Base-by-base conservation (phyloP, 192 early-diverging fungal species). In the Pilobolus umbonatus region DNA sequence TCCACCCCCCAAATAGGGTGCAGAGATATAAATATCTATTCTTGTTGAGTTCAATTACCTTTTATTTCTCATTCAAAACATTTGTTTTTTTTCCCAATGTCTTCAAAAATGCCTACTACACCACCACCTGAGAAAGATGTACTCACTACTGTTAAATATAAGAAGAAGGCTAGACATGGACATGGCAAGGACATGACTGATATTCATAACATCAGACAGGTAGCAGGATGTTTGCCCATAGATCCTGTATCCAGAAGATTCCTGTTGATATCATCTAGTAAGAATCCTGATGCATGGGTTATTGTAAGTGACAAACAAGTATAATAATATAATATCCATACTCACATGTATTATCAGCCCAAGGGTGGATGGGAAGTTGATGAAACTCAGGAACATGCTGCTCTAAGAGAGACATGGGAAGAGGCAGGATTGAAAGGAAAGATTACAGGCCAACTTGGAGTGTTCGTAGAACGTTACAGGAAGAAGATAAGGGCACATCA, bases 281-380 rank as follows among this genome's bases (percentile, higher is more conserved):
- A 74, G 46, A 49, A 74, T 22, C 71, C 68, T 11, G 65, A 66
- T 12, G 72, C 67, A 17, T 82, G 78, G 78, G 74, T 82, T 4
- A 36, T 82, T 36, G 70, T 73, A 69, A 72, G 53, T 57, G 21
- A 21, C 1, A 30, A 3, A 5, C 12, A 30, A n/a, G n/a, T 5
- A 21, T 49, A 50, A 17, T 25, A 29, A 25, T 19, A 10, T 17
- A 17, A 21, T 5, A 17, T 5, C 5, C 17, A 21, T 17, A 21
- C 43, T 11, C n/a, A 45, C n/a, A 45, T 46, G 15, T 30, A 26
- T 36, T 15, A 28, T 31, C 53, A 74, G 73, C 80, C 81, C 14
- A 80, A 83, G 62, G 81, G 81, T n/a, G 81, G 81, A 8, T 83
- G 81, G 81, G 81, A 83, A 57, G 74, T 75, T 28, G 78, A 81